Evolutionary conservation across 345 rosid genomes (phyloP).

Genomic region (Gossypium anomalum): DNA sequence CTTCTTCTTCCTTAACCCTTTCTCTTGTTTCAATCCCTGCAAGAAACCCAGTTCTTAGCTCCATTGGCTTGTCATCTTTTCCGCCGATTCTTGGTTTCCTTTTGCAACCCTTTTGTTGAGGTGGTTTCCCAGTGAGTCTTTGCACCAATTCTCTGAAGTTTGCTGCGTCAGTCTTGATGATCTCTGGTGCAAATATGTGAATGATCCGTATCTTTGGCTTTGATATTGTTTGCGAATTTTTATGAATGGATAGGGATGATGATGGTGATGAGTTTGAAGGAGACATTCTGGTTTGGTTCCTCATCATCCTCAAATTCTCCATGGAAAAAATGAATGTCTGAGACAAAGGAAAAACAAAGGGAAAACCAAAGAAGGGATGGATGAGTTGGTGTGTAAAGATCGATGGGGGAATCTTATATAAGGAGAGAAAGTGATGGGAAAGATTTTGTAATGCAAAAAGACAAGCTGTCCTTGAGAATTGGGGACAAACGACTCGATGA

Average conservation of each 20-base stretch:
- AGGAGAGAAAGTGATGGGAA: constrained; percentile 11
- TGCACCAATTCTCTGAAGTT: constrained; percentile 91
- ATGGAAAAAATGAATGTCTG: constrained; percentile 15
- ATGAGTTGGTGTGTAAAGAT: constrained; percentile 33
- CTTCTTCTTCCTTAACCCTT: constrained; percentile 29
- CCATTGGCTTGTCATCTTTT: constrained; percentile 23
- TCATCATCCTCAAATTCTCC: constrained; percentile 34
- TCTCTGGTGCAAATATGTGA: constrained; percentile 91
- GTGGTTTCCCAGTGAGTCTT: constrained; percentile 82
- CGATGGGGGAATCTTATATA: constrained; percentile 20
- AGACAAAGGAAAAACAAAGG: constrained; percentile 13
- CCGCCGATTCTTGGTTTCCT: constrained; percentile 16
- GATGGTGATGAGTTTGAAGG: constrained; percentile 31
- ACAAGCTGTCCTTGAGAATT: background rate
- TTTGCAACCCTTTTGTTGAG: constrained; percentile 22
- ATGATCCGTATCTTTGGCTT: constrained; percentile 85
- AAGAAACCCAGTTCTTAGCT: constrained; percentile 24
- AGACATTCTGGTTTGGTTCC: constrained; percentile 22
- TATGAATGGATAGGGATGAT: constrained; percentile 42
- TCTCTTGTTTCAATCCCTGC: constrained; percentile 24
- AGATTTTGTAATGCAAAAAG: background rate
- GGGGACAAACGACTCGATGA: constrained; percentile 1
- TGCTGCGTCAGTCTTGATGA: constrained; percentile 86
- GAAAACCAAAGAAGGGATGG: background rate
- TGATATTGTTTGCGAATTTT: constrained; percentile 45